Percentiles rank a stretch among this genome's conserved stretches.
Evolutionary conservation across 1,139 yeast species (phyloP).

Genomic region (Taphrina confusa): DNA sequence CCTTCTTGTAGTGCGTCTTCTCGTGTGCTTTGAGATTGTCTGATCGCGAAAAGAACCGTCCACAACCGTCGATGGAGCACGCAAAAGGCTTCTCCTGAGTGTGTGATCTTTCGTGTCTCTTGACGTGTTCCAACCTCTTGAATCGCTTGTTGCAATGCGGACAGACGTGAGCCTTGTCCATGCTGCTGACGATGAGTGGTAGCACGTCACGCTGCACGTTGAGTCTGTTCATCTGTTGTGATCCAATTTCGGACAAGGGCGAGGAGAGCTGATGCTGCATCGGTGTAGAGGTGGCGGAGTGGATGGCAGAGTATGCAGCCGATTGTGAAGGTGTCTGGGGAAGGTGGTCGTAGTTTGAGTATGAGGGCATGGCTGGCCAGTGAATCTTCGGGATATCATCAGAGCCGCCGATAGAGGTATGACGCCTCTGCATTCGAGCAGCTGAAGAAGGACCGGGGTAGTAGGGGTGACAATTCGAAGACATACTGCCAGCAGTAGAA

Average conservation of each 20-base stretch:
- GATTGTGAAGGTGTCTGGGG: slow-evolving; percentile 21
- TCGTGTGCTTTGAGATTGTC: slow-evolving; percentile 94
- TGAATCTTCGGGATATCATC: slow-evolving; percentile 8
- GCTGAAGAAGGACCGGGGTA: slow-evolving; percentile 16
- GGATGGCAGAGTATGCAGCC: slow-evolving; percentile 25
- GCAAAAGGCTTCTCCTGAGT: slow-evolving; percentile 86
- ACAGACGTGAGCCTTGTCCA: slow-evolving; percentile 35
- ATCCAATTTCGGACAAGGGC: slow-evolving; percentile 22
- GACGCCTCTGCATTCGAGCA: slow-evolving; percentile 30
- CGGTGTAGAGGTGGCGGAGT: slow-evolving; percentile 26
- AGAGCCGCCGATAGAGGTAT: slow-evolving; percentile 24
- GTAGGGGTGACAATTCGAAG: slow-evolving; percentile 24
- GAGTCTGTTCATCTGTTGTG: slow-evolving; percentile 22
- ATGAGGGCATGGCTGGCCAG: slow-evolving; percentile 26
- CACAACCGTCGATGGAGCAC: slow-evolving; percentile 83
- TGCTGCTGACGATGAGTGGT: slow-evolving; percentile 24
- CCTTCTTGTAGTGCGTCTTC: slow-evolving; percentile 59
- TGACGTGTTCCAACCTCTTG: slow-evolving; percentile 63
- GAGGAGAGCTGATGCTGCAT: slow-evolving; percentile 32
- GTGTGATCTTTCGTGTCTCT: slow-evolving; percentile 67
- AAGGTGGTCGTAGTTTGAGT: slow-evolving; percentile 6
- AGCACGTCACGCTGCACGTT: slow-evolving; percentile 21
- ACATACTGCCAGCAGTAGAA: slow-evolving; percentile 26
- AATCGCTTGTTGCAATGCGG: slow-evolving; percentile 33
- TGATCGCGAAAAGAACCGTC: slow-evolving; percentile 82